These are phyloP conservation scores for Colletotrichum spaethianum DNA, from an alignment of 2,329 filamentous ascomycete genomes.

Conservation along the genomic window DNA sequence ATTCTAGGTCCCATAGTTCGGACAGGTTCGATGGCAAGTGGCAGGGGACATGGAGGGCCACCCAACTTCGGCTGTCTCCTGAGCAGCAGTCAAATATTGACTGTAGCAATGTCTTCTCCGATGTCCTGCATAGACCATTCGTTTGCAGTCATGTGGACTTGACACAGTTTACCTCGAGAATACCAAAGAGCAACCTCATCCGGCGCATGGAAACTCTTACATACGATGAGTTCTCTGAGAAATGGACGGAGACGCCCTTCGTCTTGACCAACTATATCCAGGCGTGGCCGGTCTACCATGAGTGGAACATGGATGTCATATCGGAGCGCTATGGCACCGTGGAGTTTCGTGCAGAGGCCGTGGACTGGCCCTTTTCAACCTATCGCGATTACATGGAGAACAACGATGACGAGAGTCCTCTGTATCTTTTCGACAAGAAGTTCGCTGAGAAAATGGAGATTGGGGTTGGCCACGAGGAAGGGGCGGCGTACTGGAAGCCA, in stretches of 20 bases:
- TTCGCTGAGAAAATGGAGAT: slow-evolving; percentile 91
- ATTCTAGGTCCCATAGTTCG: slow-evolving; percentile 39
- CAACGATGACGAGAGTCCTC: slow-evolving; percentile 86
- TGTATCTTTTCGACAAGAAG: slow-evolving; percentile 91
- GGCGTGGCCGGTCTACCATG: slow-evolving; percentile 81
- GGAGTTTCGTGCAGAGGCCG: slow-evolving; percentile 89
- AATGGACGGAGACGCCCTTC: slow-evolving; percentile 87
- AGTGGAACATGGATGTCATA: slow-evolving; percentile 82
- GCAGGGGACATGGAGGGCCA: slow-evolving; percentile 89
- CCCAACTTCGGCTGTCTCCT: slow-evolving; percentile 73
- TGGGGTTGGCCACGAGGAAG: slow-evolving; percentile 66
- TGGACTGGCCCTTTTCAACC: slow-evolving; percentile 89
- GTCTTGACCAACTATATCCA: slow-evolving; percentile 87
- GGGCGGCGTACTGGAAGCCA: slow-evolving; percentile 81
- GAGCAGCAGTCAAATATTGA: slow-evolving; percentile 71
- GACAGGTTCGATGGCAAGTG: slow-evolving; percentile 64
- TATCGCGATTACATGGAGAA: slow-evolving; percentile 88
- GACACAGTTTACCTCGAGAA: slow-evolving; percentile 75
- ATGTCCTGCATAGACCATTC: slow-evolving; percentile 91
- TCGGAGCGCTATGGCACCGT: slow-evolving; percentile 74
- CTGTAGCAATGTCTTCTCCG: slow-evolving; percentile 88
- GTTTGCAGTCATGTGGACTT: slow-evolving; percentile 85
- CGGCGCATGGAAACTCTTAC: slow-evolving; percentile 77
- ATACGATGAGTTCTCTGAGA: slow-evolving; percentile 79
- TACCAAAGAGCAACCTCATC: slow-evolving; percentile 83